Evolutionary conservation across 805 yeast species (phyloP), one percentile per base, ranked within the genome.

Genomic region (Candida loeiensis): DNA sequence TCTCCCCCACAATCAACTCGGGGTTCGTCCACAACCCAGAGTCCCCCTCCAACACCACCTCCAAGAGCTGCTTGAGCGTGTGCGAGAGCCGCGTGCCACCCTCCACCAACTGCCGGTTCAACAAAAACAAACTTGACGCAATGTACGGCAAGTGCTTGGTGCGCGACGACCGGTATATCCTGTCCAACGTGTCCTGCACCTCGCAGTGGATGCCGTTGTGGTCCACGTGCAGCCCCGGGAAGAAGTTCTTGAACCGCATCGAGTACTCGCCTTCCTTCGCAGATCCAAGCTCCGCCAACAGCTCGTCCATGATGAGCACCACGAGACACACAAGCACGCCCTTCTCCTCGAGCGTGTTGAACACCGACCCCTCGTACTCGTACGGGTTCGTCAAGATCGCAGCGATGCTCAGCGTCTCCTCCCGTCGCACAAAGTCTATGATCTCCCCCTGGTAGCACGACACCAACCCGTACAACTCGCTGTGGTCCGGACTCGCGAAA

Each of bases 241-340:
- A 30, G 4, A 17, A 17, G 20, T 17, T 17, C 6, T 12, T 16
- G 21, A 30, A 30, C 13, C 21, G 20, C 6, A 9, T 13, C 6
- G 21, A 16, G 21, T 30, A 30, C 13, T 30, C 33, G 13, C 33
- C 33, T 6, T 15, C n/a, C 19, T 16, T 28, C 7, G 6, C 17
- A n/a, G 33, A 6, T n/a, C 19, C n/a, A 12, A 30, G 21, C 13
- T 30, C 21, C 13, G 33, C 20, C 21, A 30, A 30, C 33, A 30
- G 33, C 13, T 30, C 33, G 13, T 30, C 21, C 21, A 64, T 49
- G 1, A 66, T 50, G 13, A 67, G 34, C 1, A 57, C 54, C 12
- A 64, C 45, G 55, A 67, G 55, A 27, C 58, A 47, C 30, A 65
- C 37, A 38, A 52, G 64, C 0, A 60, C 41, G 3, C 68, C 64